Percentiles rank a stretch among this genome's conserved stretches.
Conservation (phyloP, 371 early-diverging fungal genomes). For the Apophysomyces elegans region DNA sequence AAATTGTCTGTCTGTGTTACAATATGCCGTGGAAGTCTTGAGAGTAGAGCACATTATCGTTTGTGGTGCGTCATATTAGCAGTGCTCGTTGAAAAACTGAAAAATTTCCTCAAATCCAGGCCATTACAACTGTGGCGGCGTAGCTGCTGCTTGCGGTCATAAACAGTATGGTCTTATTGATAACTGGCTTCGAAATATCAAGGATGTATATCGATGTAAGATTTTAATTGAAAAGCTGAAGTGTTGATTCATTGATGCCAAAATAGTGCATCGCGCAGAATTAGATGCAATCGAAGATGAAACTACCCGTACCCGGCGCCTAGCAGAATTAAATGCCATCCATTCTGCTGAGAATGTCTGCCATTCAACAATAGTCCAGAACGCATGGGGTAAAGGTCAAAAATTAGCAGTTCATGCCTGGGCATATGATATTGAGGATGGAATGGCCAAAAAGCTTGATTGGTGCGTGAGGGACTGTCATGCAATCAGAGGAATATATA, state of each 20-base stretch:
- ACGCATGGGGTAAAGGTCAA: slow-evolving; percentile 84
- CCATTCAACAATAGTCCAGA: slow-evolving; percentile 77
- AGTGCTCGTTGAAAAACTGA: neutral
- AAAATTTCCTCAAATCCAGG: slow-evolving; percentile 30
- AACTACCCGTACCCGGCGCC: slow-evolving; percentile 48
- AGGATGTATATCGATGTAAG: slow-evolving; percentile 72
- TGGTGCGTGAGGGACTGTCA: slow-evolving; percentile 16
- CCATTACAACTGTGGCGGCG: slow-evolving; percentile 91
- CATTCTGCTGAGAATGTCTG: slow-evolving; percentile 76
- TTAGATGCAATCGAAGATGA: slow-evolving; percentile 50
- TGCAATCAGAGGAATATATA: slow-evolving; percentile 17
- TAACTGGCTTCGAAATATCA: slow-evolving; percentile 83
- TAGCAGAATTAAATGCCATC: slow-evolving; percentile 80
- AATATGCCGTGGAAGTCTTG: slow-evolving; percentile 91
- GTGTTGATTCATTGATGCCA: slow-evolving; percentile 1
- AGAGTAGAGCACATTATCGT: slow-evolving; percentile 93
- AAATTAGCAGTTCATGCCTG: slow-evolving; percentile 82
- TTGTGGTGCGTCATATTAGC: slow-evolving; percentile 60
- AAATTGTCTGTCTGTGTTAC: slow-evolving; percentile 84
- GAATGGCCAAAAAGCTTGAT: slow-evolving; percentile 30
- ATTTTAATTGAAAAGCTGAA: slow-evolving; percentile 1
- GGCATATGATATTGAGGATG: slow-evolving; percentile 80
- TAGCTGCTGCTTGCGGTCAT: slow-evolving; percentile 66
- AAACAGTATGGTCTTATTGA: slow-evolving; percentile 80
- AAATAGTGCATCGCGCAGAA: slow-evolving; percentile 48